Percentiles rank a stretch among this genome's conserved stretches.
Evolutionary conservation across 2,329 filamentous ascomycete species (phyloP).

Genomic region (Verticillium dahliae): DNA sequence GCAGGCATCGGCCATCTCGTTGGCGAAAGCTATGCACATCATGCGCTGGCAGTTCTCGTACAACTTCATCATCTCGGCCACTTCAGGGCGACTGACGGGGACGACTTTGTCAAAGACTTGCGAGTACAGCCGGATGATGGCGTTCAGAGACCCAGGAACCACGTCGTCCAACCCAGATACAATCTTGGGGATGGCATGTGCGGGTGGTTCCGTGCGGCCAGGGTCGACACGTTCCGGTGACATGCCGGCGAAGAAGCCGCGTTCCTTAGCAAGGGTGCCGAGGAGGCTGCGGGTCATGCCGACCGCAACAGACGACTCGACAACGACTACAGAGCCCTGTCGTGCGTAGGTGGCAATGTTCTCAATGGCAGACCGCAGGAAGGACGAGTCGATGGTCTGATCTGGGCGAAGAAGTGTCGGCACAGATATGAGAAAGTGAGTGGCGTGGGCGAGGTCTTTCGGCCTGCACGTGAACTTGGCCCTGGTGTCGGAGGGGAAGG

Average conservation of each 20-base stretch:
- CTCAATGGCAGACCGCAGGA: slow-evolving; percentile 25
- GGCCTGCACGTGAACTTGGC: slow-evolving; percentile 28
- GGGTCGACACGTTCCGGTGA: slow-evolving; percentile 32
- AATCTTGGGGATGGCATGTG: slow-evolving; percentile 31
- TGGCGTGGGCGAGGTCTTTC: slow-evolving; percentile 22
- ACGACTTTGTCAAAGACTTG: slow-evolving; percentile 29
- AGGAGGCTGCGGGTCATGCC: slow-evolving; percentile 34
- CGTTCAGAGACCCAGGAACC: slow-evolving; percentile 22
- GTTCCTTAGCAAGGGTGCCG: slow-evolving; percentile 21
- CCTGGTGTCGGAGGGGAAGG: slow-evolving; percentile 18
- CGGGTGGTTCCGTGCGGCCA: slow-evolving; percentile 21
- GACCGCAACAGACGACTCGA: slow-evolving; percentile 33
- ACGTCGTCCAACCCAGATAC: slow-evolving; percentile 30
- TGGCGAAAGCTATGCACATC: slow-evolving; percentile 32
- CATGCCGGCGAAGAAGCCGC: slow-evolving; percentile 26
- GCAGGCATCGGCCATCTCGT: slow-evolving; percentile 37
- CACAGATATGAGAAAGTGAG: slow-evolving; percentile 33
- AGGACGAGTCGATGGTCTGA: slow-evolving; percentile 27
- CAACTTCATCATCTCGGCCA: slow-evolving; percentile 38
- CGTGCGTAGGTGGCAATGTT: slow-evolving; percentile 23
- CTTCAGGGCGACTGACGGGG: slow-evolving; percentile 30
- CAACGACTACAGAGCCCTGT: slow-evolving; percentile 27
- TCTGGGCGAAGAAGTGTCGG: slow-evolving; percentile 30
- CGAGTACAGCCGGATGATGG: slow-evolving; percentile 28
- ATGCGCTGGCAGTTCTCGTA: slow-evolving; percentile 39